Conservation (phyloP, 2,329 filamentous ascomycete genomes). For the Mariannaea sp. region DNA sequence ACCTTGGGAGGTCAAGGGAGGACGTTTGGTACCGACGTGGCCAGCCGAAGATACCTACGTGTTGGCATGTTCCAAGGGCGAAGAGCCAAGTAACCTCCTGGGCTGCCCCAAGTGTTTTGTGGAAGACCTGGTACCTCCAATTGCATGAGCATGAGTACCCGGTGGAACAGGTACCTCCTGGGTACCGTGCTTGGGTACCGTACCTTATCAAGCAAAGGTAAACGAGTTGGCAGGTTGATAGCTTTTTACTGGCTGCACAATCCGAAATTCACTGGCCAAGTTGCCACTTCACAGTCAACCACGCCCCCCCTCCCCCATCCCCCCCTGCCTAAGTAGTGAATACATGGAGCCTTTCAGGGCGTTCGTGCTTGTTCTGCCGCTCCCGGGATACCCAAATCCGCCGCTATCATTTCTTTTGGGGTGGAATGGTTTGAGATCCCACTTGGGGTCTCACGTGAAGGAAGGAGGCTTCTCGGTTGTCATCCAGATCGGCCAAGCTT, state of each 20-base stretch:
- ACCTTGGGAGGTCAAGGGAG: slow-evolving; percentile 10
- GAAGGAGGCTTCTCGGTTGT: slow-evolving; percentile 13
- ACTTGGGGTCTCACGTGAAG: slow-evolving; percentile 20
- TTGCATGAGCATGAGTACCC: no score
- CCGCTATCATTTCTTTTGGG: slow-evolving; percentile 4
- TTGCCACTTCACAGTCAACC: no score
- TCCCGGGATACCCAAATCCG: slow-evolving; percentile 19
- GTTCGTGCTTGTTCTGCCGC: slow-evolving; percentile 15
- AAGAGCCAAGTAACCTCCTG: background rate
- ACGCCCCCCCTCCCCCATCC: background rate
- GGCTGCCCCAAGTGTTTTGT: background rate
- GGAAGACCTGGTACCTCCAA: background rate
- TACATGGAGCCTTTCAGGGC: slow-evolving; percentile 7
- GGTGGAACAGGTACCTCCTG: slow-evolving; percentile 4
- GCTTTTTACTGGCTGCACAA: no score
- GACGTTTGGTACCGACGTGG: slow-evolving; percentile 3
- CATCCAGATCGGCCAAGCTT: background rate
- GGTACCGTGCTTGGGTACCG: no score
- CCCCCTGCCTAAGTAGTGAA: background rate
- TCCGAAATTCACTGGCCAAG: background rate
- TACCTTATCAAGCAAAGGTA: no score
- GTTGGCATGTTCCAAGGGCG: slow-evolving; percentile 13
- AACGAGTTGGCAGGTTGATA: slow-evolving; percentile 3
- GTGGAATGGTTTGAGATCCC: slow-evolving; percentile 23
- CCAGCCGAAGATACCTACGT: slow-evolving; percentile 10